These are phyloP conservation scores for Hawksworthiomyces lignivorus DNA, from an alignment of 2,329 filamentous ascomycete genomes.

Conservation along the genomic window DNA sequence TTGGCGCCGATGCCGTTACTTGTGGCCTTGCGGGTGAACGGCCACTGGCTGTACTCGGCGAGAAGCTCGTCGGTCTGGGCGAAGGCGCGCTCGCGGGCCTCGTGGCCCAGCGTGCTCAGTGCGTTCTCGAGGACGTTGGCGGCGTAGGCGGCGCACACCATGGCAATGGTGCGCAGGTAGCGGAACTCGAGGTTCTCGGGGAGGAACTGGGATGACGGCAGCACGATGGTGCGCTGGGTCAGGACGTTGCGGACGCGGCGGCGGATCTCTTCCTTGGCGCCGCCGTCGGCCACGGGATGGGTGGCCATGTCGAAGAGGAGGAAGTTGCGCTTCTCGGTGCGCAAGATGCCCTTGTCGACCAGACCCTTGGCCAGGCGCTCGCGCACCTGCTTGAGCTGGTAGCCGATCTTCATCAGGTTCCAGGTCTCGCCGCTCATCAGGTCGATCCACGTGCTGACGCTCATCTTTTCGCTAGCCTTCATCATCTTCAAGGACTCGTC, in stretches of 20 bases:
- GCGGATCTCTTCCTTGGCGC: slow-evolving; percentile 95
- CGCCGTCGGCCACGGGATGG: slow-evolving; percentile 91
- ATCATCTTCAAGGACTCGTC: slow-evolving; percentile 99
- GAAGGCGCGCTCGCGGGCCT: slow-evolving; percentile 88
- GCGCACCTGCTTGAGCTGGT: slow-evolving; percentile 97
- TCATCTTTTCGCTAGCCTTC: slow-evolving; percentile 99
- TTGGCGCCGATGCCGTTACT: slow-evolving; percentile 84
- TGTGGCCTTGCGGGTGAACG: slow-evolving; percentile 78
- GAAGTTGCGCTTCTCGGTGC: slow-evolving; percentile 99
- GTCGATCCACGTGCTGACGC: slow-evolving; percentile 97
- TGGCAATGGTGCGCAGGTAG: slow-evolving; percentile 82
- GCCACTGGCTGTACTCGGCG: slow-evolving; percentile 95
- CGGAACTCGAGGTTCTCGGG: slow-evolving; percentile 93
- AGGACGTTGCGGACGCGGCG: slow-evolving; percentile 86
- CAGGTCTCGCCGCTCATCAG: slow-evolving; percentile 98
- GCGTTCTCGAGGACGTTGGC: slow-evolving; percentile 98
- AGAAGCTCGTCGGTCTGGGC: slow-evolving; percentile 94
- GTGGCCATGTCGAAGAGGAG: slow-evolving; percentile 99
- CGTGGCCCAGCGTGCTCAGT: slow-evolving; percentile 86
- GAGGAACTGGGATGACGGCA: slow-evolving; percentile 78
- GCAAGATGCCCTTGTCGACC: slow-evolving; percentile 96
- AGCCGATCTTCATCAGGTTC: slow-evolving; percentile 99
- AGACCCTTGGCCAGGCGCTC: slow-evolving; percentile 95
- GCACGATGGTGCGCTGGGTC: slow-evolving; percentile 87
- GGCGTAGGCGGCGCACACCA: slow-evolving; percentile 97